Evolutionary conservation across 2,329 filamentous ascomycete species (phyloP).

Genomic region (Epichloe uncinata): DNA sequence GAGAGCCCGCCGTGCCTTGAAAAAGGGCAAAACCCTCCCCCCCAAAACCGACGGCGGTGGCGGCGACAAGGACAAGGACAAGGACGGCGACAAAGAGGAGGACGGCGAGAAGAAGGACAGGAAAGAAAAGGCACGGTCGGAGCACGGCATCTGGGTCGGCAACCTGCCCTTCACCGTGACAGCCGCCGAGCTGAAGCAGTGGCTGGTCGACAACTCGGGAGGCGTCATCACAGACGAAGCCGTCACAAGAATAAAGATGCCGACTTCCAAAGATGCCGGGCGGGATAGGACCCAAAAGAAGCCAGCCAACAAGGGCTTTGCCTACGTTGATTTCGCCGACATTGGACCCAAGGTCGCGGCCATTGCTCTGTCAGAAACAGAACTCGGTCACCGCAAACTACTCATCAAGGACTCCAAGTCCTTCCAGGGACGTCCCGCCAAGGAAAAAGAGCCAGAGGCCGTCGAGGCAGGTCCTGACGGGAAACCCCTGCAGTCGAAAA

Average conservation of each 20-base stretch:
- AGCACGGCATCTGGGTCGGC: conserved; percentile 88
- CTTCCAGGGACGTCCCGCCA: conserved; percentile 79
- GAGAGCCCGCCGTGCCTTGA: conserved; percentile 77
- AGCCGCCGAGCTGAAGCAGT: conserved; percentile 59
- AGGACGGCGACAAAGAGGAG: conserved; percentile 20
- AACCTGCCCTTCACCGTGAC: conserved; percentile 81
- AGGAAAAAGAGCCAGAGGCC: conserved; percentile 30
- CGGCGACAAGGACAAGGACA: conserved; percentile 21
- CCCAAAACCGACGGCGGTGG: conserved; percentile 25
- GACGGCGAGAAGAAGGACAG: conserved; percentile 26
- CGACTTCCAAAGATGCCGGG: conserved; percentile 41
- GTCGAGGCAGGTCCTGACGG: conserved; percentile 16
- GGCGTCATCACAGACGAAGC: conserved; percentile 51
- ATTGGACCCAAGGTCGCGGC: conserved; percentile 59
- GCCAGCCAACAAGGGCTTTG: conserved; percentile 74
- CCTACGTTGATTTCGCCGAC: conserved; percentile 82
- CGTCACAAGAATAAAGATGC: conserved; percentile 78
- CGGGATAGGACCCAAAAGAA: conserved; percentile 21
- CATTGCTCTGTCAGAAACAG: conserved; percentile 72
- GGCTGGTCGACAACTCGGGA: conserved; percentile 61
- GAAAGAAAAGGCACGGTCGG: conserved; percentile 48
- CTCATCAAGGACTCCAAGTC: conserved; percentile 88
- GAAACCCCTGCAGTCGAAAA: conserved; percentile 21
- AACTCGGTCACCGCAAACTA: conserved; percentile 64
- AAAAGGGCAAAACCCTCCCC: conserved; percentile 60